Base-by-base conservation (phyloP, 148 eudicot species). In the Camellia granthamiana region DNA sequence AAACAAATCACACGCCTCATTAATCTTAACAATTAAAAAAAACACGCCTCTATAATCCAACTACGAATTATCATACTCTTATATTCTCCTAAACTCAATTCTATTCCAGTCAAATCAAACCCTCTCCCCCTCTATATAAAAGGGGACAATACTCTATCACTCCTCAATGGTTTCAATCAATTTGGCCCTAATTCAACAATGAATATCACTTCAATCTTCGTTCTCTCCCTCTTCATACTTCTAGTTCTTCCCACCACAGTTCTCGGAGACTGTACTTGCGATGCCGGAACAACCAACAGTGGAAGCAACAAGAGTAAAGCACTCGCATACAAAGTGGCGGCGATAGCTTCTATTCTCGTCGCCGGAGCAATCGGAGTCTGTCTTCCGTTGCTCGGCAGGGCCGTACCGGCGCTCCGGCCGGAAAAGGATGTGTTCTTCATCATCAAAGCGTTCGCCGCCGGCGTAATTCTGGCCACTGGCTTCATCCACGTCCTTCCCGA, bases 371-470 rank as follows among this genome's bases (percentile, higher is more conserved):
- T 83, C 0, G 90, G 90, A 2, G 84, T 85, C 2, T 72, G 49
- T 11, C 74, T 88, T 15, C 90, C 90, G 0, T 64, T 85, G 16
- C 7, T 84, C 7, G 85, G 83, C 3, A 85, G 73, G 23, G 66
- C 66, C 54, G 3, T 84, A 21, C 82, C 88, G 0, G 63, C 38
- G 1, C 38, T 30, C 38, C 38, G 38, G 38, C 38, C 38, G 1
- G 38, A 61, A 11, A 84, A 78, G 38, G 78, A 79, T 13, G n/a
- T 79, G 7, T 88, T 88, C 74, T 86, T 49, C 80, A 23, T 84
- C 2, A 77, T 88, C 0, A 88, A 88, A 64, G 77, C 88, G 1
- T 88, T 88, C 6, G 88, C 90, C 7, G 88, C 85, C 0, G 90
- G 90, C 7, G 88, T 88, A 2, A 88, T 88, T 19, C 19, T 88